phyloP scores from a whole-genome alignment of 768 basidiomycete species.

The Candolleomyces efflorescens region DNA sequence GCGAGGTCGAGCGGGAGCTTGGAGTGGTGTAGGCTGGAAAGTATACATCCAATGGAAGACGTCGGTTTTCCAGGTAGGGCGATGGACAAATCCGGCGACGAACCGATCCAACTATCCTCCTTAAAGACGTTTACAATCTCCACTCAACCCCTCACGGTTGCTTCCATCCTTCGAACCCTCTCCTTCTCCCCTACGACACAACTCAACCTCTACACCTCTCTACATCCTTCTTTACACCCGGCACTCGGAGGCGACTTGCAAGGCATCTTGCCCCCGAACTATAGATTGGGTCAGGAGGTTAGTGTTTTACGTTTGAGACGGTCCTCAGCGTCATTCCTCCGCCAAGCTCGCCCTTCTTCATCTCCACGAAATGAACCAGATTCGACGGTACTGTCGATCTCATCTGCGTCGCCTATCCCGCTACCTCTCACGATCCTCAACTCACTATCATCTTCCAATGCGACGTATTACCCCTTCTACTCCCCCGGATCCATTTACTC shows the following conservation, averaged over 20 bases:
- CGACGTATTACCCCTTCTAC: constrained; percentile 11
- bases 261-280: constrained; percentile 24
- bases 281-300: constrained; percentile 2
- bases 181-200: constrained; percentile 19
- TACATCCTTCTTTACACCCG: neutral
- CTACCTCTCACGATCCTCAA: constrained; percentile 13
- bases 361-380: no score
- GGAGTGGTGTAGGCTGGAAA: constrained; percentile 28
- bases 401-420: constrained; percentile 18
- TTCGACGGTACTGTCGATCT: no score
- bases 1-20: constrained; percentile 25
- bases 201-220: constrained; percentile 24
- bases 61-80: neutral
- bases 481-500: constrained; percentile 8
- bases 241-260: constrained; percentile 17
- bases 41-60: constrained; percentile 17
- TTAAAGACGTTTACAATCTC: constrained; percentile 28
- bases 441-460: constrained; percentile 9
- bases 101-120: constrained; percentile 16
- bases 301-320: constrained; percentile 17
- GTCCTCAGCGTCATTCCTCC: constrained; percentile 20
- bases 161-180: constrained; percentile 21
- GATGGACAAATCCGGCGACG: neutral
- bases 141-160: constrained; percentile 20
- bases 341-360: neutral